Conservation (phyloP, 352 stramenopile species). For the Pythium inflatum region DNA sequence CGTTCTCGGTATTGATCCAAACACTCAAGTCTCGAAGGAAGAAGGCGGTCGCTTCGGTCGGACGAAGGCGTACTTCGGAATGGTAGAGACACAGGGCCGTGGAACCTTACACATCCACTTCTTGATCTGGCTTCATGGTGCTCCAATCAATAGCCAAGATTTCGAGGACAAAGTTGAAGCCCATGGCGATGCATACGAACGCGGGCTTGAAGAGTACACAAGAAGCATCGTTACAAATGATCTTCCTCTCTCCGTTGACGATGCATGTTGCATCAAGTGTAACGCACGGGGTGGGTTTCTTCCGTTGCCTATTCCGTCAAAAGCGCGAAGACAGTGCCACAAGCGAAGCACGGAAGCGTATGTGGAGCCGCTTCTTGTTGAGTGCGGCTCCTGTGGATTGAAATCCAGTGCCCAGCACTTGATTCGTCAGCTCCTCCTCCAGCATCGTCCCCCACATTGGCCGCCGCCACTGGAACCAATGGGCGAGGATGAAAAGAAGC, state of each 20-base stretch:
- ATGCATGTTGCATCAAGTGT: background rate
- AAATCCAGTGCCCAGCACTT: conserved; percentile 18
- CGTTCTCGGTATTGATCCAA: conserved; percentile 19
- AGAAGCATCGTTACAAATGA: background rate
- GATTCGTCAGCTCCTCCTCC: background rate
- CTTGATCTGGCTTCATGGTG: conserved; percentile 13
- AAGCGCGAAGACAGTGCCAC: background rate
- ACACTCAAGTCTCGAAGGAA: background rate
- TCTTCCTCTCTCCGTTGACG: background rate
- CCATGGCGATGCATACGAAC: background rate
- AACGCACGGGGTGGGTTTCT: background rate
- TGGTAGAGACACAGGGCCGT: conserved; percentile 26
- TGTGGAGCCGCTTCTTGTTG: background rate
- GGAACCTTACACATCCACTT: conserved; percentile 27
- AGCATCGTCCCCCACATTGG: conserved; percentile 21
- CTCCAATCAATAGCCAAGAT: background rate
- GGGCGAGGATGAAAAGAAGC: background rate
- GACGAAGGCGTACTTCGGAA: conserved; percentile 23
- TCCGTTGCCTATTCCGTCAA: background rate
- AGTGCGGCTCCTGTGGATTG: background rate
- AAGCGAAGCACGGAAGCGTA: background rate
- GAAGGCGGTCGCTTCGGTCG: conserved; percentile 17
- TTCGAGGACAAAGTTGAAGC: background rate
- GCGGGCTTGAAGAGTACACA: background rate
- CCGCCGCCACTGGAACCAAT: conserved; percentile 17